Evolutionary conservation across 805 yeast genomes (phyloP), one percentile per base, ranked within the genome.

Genomic region (Danielozyma ontarioensis): DNA sequence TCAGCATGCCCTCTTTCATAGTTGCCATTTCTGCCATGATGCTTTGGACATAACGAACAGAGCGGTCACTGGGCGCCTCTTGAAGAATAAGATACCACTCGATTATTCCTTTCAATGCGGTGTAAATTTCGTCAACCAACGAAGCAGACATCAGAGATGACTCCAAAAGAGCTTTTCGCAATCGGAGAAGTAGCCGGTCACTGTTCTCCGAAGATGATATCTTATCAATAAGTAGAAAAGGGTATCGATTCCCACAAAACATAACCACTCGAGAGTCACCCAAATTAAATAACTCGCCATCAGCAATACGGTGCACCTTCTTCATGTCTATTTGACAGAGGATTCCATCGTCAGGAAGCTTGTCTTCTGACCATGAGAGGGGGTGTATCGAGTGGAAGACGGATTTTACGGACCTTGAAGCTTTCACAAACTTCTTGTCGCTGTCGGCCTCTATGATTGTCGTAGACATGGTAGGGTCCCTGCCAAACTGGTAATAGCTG

Each of bases 381-480:
- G 13, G 13, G 11, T 5, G 13, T n/a, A n/a, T n/a, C n/a, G n/a
- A n/a, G n/a, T n/a, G n/a, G n/a, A n/a, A n/a, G n/a, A n/a, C n/a
- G n/a, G 28, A 24, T 17, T 26, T 25, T 32, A 13, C 28, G 33
- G 19, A 10, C 24, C n/a, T 25, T 26, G 15, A 5, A 26, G 26
- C 28, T 14, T 35, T 36, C 3, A 48, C 41, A 26, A 41, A 51
- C 15, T 36, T 43, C 8, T 34, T 38, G 3, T 44, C 39, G 31
- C 64, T 61, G 29, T 64, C 70, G 0, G 55, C 63, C 39, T 65
- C 72, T 31, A 57, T 43, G 0, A 40, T 55, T 2, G 58, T 53
- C 2, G 70, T 64, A 24, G 50, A 39, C 22, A 41, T 36, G 13
- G 39, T 29, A 1, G 70, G 68, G 16, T 42, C 39, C 27, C 65